phyloP scores from a whole-genome alignment of 306 rosid genomes.

The barrel medic (Medicago truncatula) region MtrunA17r5.0-ANR NC_053043.1:51734501-51735000 shows the following conservation, averaged over 20 bases:
- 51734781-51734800: too few species aligned
- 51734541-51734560: not conserved
- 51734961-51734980: conserved; percentile 15
- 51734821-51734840: not conserved
- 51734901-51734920: not conserved
- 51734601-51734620: not conserved
- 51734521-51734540: conserved; percentile 10
- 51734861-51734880: not conserved
- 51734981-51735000: conserved; percentile 2
- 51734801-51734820: not conserved
- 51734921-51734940: conserved; percentile 5
- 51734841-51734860: not conserved
- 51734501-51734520: conserved; percentile 20
- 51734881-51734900: not conserved
- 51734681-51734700: not conserved
- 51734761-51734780: too few species aligned
- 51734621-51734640: too few species aligned
- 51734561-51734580: too few species aligned
- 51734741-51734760: too few species aligned
- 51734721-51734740: not conserved
- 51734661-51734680: not conserved
- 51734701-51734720: not conserved
- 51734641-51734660: too few species aligned
- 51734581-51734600: not conserved
- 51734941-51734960: conserved; percentile 36